These are phyloP conservation scores for Pythium diclinum DNA, from an alignment of 352 stramenopile species.

Conservation along the genomic window DNA sequence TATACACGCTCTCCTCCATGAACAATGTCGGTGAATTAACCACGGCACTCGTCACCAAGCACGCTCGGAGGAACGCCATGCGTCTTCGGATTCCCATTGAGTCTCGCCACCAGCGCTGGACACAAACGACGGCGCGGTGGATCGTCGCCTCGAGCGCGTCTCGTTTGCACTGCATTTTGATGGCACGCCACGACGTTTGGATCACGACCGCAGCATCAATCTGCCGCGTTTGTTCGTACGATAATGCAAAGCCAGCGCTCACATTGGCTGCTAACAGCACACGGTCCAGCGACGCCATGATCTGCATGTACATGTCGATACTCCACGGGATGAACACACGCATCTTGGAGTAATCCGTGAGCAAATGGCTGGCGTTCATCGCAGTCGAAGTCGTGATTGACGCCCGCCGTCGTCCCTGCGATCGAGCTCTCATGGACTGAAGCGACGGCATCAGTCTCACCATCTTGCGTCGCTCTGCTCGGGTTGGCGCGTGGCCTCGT, in stretches of 20 bases:
- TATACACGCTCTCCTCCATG: constrained; percentile 60
- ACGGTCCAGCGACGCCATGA: constrained; percentile 47
- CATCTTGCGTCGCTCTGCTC: constrained; percentile 42
- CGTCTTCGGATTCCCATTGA: constrained; percentile 39
- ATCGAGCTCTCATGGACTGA: not conserved
- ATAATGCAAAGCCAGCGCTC: constrained; percentile 43
- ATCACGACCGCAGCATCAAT: constrained; percentile 47
- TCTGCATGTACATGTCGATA: constrained; percentile 75
- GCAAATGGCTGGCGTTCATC: not conserved
- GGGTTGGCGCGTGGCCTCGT: constrained; percentile 41
- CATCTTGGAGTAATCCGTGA: constrained; percentile 45
- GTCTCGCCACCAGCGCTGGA: constrained; percentile 73
- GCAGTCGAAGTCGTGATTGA: not conserved
- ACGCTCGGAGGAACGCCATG: constrained; percentile 47
- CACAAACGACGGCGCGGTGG: constrained; percentile 45
- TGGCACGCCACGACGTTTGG: constrained; percentile 54
- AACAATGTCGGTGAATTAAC: constrained; percentile 68
- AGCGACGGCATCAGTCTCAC: constrained; percentile 5
- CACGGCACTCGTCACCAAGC: constrained; percentile 44
- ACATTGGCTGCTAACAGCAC: constrained; percentile 15
- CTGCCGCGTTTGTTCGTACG: constrained; percentile 50
- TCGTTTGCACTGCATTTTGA: constrained; percentile 34
- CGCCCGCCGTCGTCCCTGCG: not conserved
- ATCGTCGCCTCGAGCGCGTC: constrained; percentile 53
- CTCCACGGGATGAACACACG: constrained; percentile 69